phyloP scores from a whole-genome alignment of 768 basidiomycete species.

The Kwoniella europaea region DNA sequence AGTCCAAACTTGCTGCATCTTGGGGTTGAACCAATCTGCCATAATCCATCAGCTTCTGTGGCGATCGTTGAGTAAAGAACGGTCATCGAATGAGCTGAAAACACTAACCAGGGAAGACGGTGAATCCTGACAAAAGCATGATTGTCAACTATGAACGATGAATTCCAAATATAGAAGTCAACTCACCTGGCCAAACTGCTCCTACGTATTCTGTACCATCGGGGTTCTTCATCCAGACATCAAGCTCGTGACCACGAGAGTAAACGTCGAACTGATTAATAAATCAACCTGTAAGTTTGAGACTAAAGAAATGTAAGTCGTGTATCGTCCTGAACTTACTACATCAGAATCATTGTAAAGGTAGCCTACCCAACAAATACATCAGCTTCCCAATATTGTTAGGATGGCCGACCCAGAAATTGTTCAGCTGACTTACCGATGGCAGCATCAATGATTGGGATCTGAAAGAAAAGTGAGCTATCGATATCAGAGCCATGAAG shows the following conservation, averaged over 20 bases:
- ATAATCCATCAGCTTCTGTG: conserved; percentile 53
- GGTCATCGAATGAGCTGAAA: background rate
- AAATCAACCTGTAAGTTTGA: background rate
- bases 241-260: conserved; percentile 66
- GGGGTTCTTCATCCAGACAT: conserved; percentile 75
- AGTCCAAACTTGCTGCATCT: conserved; percentile 67
- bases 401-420: no score
- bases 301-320: background rate
- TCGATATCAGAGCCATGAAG: background rate
- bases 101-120: conserved; percentile 76
- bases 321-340: conserved; percentile 7
- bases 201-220: conserved; percentile 75
- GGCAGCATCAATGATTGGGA: conserved; percentile 55
- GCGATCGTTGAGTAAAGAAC: background rate
- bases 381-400: no score
- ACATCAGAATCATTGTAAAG: conserved; percentile 41
- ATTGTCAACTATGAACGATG: background rate
- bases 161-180: background rate
- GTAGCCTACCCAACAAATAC: conserved; percentile 7
- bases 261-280: conserved; percentile 64
- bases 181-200: conserved; percentile 60
- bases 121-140: background rate
- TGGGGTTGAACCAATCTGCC: conserved; percentile 59
- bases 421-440: conserved; percentile 29
- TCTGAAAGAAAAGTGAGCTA: conserved; percentile 23